Evolutionary conservation across 306 rosid species (phyloP), one percentile per base, ranked within the genome.

Genomic region (Cicer arietinum): DNA sequence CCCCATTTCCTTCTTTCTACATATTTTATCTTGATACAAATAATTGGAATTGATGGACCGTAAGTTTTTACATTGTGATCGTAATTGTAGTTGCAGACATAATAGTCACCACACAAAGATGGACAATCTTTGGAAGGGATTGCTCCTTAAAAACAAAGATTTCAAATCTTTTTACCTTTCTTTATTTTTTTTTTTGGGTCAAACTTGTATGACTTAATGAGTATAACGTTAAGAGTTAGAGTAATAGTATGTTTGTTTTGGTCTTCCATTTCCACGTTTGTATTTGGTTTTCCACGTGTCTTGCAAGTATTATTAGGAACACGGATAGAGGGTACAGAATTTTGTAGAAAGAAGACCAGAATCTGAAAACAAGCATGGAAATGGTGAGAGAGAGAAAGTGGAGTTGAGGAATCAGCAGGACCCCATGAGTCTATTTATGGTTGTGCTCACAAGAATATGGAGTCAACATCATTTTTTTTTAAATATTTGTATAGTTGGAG

Each of bases 361-460:
- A 78, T 78, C 79, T 82, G 82, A 85, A 91, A 91, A 89, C 90
- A 90, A 87, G 81, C 81, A 87, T 80, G 97, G 97, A 94, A 89
- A 91, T 84, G 91, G 90, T 74, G 56, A 56, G 71, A 67, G 35
- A 56, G 35, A 39, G 74, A 43, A 60, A 81, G 16, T 0, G 51
- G 76, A 30, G 50, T 72, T 3, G 58, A 73, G 16, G 50, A 59
- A 4, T 84, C 90, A 85, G 75, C 74, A 76, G 94, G 85, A 83
- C 17, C 85, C 87, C 94, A 86, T 86, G 96, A 94, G 87, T 81
- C 80, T 43, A 64, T 74, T 67, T 60, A 80, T 77, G 72, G 80
- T 45, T 54, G 37, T 45, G 42, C 50, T 69, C 46, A 68, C 73
- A 68, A 48, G 73, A 68, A 47, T 68, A 68, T 68, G 13, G 59